Evolutionary conservation across 176 grass and related monocot genomes (phyloP).

Genomic region (Musa acuminata): DNA sequence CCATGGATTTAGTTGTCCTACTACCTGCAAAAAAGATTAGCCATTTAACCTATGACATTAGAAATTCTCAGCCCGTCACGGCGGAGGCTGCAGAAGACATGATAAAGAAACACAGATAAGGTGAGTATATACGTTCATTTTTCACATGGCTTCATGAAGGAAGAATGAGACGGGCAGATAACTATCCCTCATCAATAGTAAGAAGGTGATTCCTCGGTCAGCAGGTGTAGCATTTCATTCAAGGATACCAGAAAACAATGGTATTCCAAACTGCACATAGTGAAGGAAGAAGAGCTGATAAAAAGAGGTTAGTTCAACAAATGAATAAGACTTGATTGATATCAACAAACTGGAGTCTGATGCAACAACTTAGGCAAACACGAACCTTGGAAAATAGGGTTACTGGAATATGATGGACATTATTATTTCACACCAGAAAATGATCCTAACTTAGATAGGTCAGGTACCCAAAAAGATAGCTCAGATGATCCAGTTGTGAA

Average conservation of each 20-base stretch:
- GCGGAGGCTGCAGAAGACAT: no score
- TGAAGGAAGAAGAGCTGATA: neutral
- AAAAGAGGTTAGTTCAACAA: neutral
- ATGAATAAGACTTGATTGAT: neutral
- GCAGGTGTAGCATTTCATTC: no score
- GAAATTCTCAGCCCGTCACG: no score
- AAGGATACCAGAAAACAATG: neutral
- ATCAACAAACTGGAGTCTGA: neutral
- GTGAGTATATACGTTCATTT: no score
- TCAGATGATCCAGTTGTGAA: slow-evolving; percentile 91
- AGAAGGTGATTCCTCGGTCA: no score
- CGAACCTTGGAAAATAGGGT: neutral
- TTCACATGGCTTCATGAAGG: no score
- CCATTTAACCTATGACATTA: no score
- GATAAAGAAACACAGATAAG: no score
- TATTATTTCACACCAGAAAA: slow-evolving; percentile 37
- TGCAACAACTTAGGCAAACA: neutral
- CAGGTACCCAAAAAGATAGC: slow-evolving; percentile 85
- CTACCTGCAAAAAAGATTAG: no score
- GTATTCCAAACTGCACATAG: neutral
- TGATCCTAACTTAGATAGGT: slow-evolving; percentile 83
- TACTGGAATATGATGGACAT: neutral
- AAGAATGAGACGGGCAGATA: no score
- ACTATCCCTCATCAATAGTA: no score
- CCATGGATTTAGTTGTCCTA: no score